Evolutionary conservation across 106 monocot species (phyloP).

Genomic region (Dendrobium catenatum): DNA sequence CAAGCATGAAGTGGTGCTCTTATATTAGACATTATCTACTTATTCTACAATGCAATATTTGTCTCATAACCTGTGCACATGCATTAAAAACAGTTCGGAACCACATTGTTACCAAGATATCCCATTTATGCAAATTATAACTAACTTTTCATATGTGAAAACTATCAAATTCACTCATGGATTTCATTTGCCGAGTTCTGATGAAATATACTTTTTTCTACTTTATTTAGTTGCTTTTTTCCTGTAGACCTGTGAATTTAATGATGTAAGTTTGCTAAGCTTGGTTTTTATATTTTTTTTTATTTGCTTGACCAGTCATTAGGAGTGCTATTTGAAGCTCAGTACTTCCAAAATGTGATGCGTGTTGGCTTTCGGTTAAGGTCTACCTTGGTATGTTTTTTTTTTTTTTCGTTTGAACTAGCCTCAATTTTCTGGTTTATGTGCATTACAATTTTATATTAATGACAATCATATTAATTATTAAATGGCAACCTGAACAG

Average conservation of each 20-base stretch:
- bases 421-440: neutral
- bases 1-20: neutral
- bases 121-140: neutral
- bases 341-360: conserved; percentile 99
- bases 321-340: conserved; percentile 91
- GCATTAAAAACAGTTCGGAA: neutral
- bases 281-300: neutral
- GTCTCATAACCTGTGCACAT: neutral
- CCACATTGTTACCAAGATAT: neutral
- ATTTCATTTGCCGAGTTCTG: neutral
- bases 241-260: neutral
- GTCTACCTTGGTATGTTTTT: conserved; percentile 75
- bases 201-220: neutral
- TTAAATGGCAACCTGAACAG: no score
- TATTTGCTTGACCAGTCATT: conserved; percentile 35
- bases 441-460: no score
- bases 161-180: neutral
- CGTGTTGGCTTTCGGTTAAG: conserved; percentile 90
- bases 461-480: no score
- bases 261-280: neutral
- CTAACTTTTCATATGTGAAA: neutral
- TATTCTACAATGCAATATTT: neutral
- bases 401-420: neutral
- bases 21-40: neutral
- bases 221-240: neutral